Base-by-base conservation (phyloP, 2,329 filamentous ascomycete species). In the Colletotrichum tropicicola region DNA sequence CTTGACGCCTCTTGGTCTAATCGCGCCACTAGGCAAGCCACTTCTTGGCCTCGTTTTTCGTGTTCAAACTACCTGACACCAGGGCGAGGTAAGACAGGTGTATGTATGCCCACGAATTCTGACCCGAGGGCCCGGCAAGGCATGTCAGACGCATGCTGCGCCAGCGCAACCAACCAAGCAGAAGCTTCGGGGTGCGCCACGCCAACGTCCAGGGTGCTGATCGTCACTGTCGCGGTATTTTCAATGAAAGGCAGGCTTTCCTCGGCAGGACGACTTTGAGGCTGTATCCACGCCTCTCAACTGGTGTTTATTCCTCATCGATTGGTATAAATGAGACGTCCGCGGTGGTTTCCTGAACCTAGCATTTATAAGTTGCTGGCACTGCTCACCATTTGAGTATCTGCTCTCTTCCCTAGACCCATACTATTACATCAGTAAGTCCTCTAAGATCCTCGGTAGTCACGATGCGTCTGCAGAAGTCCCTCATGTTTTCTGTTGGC, bases 1-100 rank as follows among this genome's bases (percentile, higher is more conserved):
- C 12, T 35, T 13, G 32, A n/a, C n/a, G n/a, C n/a, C n/a, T n/a
- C n/a, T n/a, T n/a, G n/a, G n/a, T n/a, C n/a, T n/a, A n/a, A n/a
- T n/a, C n/a, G n/a, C n/a, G n/a, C n/a, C n/a, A n/a, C n/a, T n/a
- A n/a, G n/a, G 32, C 25, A 57, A 44, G 13, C 58, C 49, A 25
- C 19, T 19, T 57, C 53, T 62, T 28, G 52, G 44, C 27, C 12
- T 44, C 35, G 32, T 58, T 41, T 57, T 44, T 44, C 58, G 52
- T 35, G 25, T 62, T 49, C 10, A 3, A 17, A 15, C 32, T 35
- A 35, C 9, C 32, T 35, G 2, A 15, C 10, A 15, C 12, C 12
- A 7, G n/a, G 6, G 19, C 12, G 13, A 27, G n/a, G 37, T 19
- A n/a, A 10, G 43, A 10, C 6, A 1, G 4, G 7, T 23, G 3